Base-by-base conservation (phyloP, 345 rosid genomes). In the Clarkia xantiana region DNA sequence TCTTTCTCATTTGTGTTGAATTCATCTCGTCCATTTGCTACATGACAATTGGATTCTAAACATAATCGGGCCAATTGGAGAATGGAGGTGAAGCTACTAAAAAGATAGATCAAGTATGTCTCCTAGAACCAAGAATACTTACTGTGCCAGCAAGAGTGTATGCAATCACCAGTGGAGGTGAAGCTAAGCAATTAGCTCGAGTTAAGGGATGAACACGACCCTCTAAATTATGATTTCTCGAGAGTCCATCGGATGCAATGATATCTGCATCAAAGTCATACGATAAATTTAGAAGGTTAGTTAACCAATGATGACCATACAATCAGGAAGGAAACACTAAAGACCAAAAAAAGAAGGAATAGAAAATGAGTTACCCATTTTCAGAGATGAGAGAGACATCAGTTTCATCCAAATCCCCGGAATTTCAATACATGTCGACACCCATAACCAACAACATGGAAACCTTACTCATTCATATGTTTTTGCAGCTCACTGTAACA, bases 121-220 rank as follows among this genome's bases (percentile, higher is more conserved):
- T 46, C 20, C 40, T 20, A 50, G 18, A 14, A 51, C 58, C 5
- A 15, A 23, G 54, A 40, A 41, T 58, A 51, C 42, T 22, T 82
- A 91, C 98, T 69, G 96, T 91, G 72, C 96, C 96, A 72, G 98
- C 95, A 57, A 91, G 90, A 53, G 98, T 94, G 76, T 91, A 91
- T 44, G 95, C 98, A 54, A 91, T 95, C 50, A 91, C 98, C 55
- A 91, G 60, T 40, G 96, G 98, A 45, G 98, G 98, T 13, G 98
- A 91, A 66, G 98, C 98, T 58, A 91, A 96, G 67, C 81, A 91
- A 74, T 91, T 91, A 18, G 98, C 98, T 72, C 98, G 79, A 36
- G 98, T 91, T 77, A 91, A 71, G 13, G 98, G 67, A 64, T 91
- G 98, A 65, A 91, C 98, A 60, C 98, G 87, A 2, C 98, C 98